These are phyloP conservation scores for Moniliella sp. DNA, from an alignment of 1,284 basidiomycete genomes.

Conservation along the genomic window DNA sequence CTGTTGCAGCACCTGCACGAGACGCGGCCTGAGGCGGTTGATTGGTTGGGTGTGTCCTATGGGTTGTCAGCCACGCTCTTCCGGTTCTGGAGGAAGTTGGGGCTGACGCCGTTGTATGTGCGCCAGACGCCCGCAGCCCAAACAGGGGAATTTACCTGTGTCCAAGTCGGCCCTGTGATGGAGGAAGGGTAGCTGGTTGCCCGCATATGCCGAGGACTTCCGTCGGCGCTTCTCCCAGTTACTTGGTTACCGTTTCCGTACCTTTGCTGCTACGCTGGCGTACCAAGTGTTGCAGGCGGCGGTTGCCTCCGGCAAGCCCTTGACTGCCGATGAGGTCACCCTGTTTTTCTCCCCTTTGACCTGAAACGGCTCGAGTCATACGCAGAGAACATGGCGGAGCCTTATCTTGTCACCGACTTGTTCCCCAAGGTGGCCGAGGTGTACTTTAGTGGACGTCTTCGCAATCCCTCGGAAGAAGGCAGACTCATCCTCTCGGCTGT, in stretches of 20 bases:
- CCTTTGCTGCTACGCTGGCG: conserved; percentile 66
- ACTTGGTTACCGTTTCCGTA: conserved; percentile 79
- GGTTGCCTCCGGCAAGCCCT: conserved; percentile 33
- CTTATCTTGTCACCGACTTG: conserved; percentile 81
- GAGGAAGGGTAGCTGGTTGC: conserved; percentile 45
- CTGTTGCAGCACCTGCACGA: conserved; percentile 75
- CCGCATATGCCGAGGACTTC: conserved; percentile 83
- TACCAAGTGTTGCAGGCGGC: conserved; percentile 71
- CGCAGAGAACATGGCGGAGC: conserved; percentile 83
- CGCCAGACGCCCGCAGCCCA: conserved; percentile 81
- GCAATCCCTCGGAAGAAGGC: conserved; percentile 9
- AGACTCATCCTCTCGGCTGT: conserved; percentile 17
- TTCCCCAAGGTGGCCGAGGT: conserved; percentile 57
- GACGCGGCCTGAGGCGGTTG: conserved; percentile 63
- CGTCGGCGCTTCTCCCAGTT: conserved; percentile 67
- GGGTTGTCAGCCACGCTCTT: conserved; percentile 72
- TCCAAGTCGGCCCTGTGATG: conserved; percentile 56
- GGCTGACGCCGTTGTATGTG: conserved; percentile 74
- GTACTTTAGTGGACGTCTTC: conserved; percentile 50
- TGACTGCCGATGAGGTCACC: conserved; percentile 47
- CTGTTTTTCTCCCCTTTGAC: conserved; percentile 65
- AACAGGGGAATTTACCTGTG: conserved; percentile 85
- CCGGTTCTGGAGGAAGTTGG: conserved; percentile 85
- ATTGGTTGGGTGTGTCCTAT: conserved; percentile 90
- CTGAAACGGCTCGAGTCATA: conserved; percentile 87